Evolutionary conservation across 306 rosid species (phyloP).

Genomic region (Vigna trinervia): DNA sequence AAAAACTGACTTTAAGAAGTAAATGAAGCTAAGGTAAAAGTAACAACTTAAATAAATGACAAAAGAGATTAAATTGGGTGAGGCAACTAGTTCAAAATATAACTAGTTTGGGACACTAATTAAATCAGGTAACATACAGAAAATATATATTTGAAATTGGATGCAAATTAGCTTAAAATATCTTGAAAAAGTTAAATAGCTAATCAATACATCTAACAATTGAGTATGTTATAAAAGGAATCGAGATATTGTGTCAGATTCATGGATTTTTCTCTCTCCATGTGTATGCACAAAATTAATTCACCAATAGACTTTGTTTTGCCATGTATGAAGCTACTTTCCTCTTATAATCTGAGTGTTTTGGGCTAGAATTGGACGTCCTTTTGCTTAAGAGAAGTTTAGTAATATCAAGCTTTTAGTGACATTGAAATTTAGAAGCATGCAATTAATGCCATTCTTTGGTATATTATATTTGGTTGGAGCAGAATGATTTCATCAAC

Average conservation of each 20-base stretch:
- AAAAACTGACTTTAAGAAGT: neutral
- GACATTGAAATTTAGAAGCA: neutral
- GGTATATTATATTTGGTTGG: neutral
- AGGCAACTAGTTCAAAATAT: conserved; percentile 7
- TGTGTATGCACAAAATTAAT: neutral
- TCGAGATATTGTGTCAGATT: neutral
- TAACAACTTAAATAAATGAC: neutral
- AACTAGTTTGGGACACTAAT: neutral
- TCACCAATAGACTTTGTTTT: conserved; percentile 9
- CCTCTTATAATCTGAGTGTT: neutral
- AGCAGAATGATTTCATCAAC: conserved; percentile 11
- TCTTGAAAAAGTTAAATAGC: conserved; percentile 5
- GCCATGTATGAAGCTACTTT: neutral
- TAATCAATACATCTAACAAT: conserved; percentile 20
- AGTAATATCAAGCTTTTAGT: neutral
- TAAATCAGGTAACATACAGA: neutral
- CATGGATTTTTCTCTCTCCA: neutral
- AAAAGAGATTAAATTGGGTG: conserved; percentile 8
- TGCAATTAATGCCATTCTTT: neutral
- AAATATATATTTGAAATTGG: neutral
- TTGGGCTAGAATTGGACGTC: conserved; percentile 15
- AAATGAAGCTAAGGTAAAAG: neutral
- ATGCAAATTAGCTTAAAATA: neutral
- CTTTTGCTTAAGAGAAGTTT: conserved; percentile 1
- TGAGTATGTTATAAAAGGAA: neutral